These are phyloP conservation scores for Rosa lucieae DNA, from an alignment of 306 rosid species.

Conservation along the genomic window DNA sequence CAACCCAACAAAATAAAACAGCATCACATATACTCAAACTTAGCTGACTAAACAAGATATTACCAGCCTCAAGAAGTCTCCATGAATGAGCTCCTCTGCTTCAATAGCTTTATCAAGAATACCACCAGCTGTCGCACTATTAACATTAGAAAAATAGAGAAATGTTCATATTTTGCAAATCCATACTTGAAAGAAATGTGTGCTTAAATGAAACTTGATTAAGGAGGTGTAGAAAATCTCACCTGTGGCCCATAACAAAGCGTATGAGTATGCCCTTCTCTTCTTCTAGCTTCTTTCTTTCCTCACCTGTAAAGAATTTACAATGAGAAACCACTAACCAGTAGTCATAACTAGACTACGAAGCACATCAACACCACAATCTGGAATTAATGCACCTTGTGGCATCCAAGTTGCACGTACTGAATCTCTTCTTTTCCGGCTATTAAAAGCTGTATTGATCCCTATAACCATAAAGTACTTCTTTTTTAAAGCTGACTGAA, in stretches of 20 bases:
- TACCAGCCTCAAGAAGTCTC: constrained; percentile 87
- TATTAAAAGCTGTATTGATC: constrained; percentile 84
- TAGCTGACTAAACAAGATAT: constrained; percentile 25
- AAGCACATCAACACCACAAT: constrained; percentile 10
- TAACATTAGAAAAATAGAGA: constrained; percentile 15
- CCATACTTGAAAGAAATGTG: background rate
- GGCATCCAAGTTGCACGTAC: constrained; percentile 97
- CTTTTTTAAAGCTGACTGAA: constrained; percentile 48
- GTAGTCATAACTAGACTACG: constrained; percentile 23
- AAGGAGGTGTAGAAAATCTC: constrained; percentile 21
- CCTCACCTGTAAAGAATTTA: constrained; percentile 42
- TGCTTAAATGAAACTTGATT: background rate
- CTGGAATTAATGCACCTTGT: constrained; percentile 49
- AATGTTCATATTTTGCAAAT: background rate
- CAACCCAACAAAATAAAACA: background rate
- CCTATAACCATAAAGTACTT: constrained; percentile 83
- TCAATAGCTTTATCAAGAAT: constrained; percentile 76
- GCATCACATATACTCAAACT: background rate
- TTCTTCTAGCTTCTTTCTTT: constrained; percentile 79
- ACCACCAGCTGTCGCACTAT: constrained; percentile 74
- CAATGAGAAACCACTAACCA: constrained; percentile 20
- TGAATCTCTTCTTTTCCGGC: constrained; percentile 82
- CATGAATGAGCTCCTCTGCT: constrained; percentile 73
- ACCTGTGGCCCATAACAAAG: constrained; percentile 92
- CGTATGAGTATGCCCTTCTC: constrained; percentile 85